These are phyloP conservation scores for Cryphonectria naterciae DNA, from an alignment of 2,329 filamentous ascomycete genomes.

Conservation along the genomic window DNA sequence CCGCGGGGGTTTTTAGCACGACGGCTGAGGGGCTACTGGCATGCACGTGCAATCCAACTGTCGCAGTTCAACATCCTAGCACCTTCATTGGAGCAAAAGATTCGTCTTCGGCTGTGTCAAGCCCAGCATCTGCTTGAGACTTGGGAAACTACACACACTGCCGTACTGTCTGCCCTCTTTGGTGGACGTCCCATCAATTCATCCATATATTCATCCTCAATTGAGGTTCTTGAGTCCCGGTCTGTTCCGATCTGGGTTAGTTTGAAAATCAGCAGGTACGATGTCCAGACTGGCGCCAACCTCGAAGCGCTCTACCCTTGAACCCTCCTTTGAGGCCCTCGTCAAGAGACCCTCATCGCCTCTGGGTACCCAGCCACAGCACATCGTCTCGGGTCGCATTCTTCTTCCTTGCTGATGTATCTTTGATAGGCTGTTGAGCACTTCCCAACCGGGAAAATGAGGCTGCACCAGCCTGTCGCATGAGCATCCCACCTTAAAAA, in stretches of 20 bases:
- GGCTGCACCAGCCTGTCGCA: constrained; percentile 21
- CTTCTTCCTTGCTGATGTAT: neutral
- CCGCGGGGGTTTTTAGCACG: constrained; percentile 6
- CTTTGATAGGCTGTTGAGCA: constrained; percentile 20
- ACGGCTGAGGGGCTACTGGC: constrained; percentile 16
- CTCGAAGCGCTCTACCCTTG: constrained; percentile 20
- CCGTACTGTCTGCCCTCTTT: constrained; percentile 3
- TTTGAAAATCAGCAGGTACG: constrained; percentile 27
- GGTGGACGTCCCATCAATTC: neutral
- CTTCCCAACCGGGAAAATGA: constrained; percentile 21
- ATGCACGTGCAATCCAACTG: constrained; percentile 10
- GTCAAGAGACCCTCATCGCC: constrained; percentile 14
- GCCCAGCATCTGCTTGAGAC: constrained; percentile 5
- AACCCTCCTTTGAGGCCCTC: constrained; percentile 3
- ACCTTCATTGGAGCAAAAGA: constrained; percentile 7
- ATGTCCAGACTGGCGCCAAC: constrained; percentile 22
- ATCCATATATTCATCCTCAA: neutral
- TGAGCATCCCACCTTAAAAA: constrained; percentile 20
- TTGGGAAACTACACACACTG: neutral
- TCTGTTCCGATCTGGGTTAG: constrained; percentile 8
- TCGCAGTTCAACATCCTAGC: constrained; percentile 12
- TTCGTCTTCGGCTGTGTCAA: constrained; percentile 5
- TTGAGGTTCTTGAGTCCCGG: constrained; percentile 15
- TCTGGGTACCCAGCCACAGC: constrained; percentile 19
- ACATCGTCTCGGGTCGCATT: constrained; percentile 11